These are phyloP conservation scores for Fusarium nematophilum DNA, from an alignment of 2,329 filamentous ascomycete genomes.

Conservation along the genomic window DNA sequence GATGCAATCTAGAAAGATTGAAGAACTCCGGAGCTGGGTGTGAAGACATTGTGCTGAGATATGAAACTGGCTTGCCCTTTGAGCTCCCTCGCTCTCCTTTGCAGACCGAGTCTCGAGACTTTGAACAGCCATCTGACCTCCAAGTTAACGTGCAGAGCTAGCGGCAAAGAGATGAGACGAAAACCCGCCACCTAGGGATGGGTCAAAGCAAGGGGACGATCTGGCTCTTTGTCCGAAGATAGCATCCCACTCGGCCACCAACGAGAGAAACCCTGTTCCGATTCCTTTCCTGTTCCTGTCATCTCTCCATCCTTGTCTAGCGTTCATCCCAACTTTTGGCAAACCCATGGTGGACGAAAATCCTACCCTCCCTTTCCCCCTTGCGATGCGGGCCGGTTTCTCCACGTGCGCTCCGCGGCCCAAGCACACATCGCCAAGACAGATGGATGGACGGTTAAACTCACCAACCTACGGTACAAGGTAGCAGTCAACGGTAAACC, in stretches of 20 bases:
- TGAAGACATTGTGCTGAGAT: background rate
- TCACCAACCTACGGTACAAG: background rate
- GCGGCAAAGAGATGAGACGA: too few relatives aligned
- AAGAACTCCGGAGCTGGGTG: background rate
- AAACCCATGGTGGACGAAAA: background rate
- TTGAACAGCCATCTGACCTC: too few relatives aligned
- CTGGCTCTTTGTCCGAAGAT: too few relatives aligned
- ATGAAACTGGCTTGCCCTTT: background rate
- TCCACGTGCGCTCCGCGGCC: slow-evolving; percentile 17
- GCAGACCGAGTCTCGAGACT: too few relatives aligned
- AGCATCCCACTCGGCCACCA: too few relatives aligned
- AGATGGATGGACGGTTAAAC: too few relatives aligned
- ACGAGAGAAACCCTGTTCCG: too few relatives aligned
- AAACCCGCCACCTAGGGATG: too few relatives aligned
- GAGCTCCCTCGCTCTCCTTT: too few relatives aligned
- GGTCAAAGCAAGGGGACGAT: too few relatives aligned
- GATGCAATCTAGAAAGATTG: background rate
- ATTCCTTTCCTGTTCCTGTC: too few relatives aligned
- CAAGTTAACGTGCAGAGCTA: too few relatives aligned
- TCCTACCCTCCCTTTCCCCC: slow-evolving; percentile 3
- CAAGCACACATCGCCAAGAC: background rate
- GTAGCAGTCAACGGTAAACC: slow-evolving; percentile 7
- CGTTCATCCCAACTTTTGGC: slow-evolving; percentile 20
- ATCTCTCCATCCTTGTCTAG: background rate
- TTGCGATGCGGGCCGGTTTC: slow-evolving; percentile 1